Conservation (phyloP, 768 basidiomycete species). For the Lepiota brunneoincarnata region DNA sequence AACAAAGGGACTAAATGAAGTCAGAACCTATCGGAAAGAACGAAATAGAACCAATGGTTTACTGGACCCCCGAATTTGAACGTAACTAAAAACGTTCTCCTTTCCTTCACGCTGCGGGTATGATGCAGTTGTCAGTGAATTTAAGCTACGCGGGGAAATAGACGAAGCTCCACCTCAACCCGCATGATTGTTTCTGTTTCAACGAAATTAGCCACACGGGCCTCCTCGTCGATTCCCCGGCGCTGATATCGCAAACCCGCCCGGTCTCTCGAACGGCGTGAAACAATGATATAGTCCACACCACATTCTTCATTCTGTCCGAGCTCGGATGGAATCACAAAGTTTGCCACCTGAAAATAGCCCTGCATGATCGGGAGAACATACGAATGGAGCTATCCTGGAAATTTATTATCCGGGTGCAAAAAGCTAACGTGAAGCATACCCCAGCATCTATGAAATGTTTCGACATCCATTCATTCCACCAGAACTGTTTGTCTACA, state of each 20-base stretch:
- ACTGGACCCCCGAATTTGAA: constrained; percentile 93
- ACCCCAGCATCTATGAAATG: constrained; percentile 89
- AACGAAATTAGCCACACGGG: constrained; percentile 93
- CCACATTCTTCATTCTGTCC: constrained; percentile 38
- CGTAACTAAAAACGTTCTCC: constrained; percentile 80
- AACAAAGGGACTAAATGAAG: constrained; percentile 75
- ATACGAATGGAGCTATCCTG: constrained; percentile 69
- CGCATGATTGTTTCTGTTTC: constrained; percentile 90
- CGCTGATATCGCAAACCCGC: constrained; percentile 94
- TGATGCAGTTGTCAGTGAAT: neutral
- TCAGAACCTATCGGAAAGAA: constrained; percentile 13
- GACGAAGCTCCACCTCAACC: constrained; percentile 55
- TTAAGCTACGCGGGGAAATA: neutral
- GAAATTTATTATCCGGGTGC: constrained; percentile 7
- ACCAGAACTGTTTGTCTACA: constrained; percentile 91
- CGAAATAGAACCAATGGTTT: constrained; percentile 24
- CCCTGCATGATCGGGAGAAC: constrained; percentile 94
- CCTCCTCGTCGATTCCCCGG: constrained; percentile 90
- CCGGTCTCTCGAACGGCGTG: constrained; percentile 82
- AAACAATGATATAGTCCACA: constrained; percentile 81
- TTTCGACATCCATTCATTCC: constrained; percentile 88
- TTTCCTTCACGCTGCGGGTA: constrained; percentile 62
- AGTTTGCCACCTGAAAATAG: constrained; percentile 74
- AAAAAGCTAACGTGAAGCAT: constrained; percentile 21
- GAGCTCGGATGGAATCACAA: constrained; percentile 55